Conservation (phyloP, 352 stramenopile species). For the Pythium sukuiense region DNA sequence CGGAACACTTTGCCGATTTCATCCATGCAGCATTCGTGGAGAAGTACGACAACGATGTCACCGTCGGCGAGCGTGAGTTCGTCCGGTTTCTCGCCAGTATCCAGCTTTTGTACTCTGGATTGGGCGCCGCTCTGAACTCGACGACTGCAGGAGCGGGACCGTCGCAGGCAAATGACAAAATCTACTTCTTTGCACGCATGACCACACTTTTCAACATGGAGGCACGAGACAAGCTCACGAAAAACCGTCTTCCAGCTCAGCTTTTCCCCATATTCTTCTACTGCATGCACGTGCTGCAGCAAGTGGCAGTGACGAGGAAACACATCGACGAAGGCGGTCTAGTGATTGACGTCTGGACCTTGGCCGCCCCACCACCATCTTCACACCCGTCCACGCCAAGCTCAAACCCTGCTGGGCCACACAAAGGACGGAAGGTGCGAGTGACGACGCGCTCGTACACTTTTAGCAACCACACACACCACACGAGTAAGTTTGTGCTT, state of each 20-base stretch:
- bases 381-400: background rate
- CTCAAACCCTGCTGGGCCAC: background rate
- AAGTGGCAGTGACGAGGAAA: slow-evolving; percentile 35
- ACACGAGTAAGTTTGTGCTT: slow-evolving; percentile 32
- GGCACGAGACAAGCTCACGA: slow-evolving; percentile 13
- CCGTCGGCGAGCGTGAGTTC: slow-evolving; percentile 32
- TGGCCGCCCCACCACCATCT: background rate
- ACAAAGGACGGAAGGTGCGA: background rate
- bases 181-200: slow-evolving; percentile 36
- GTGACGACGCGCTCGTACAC: background rate
- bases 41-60: slow-evolving; percentile 24
- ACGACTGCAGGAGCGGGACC: background rate
- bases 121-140: background rate
- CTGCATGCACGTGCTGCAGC: slow-evolving; percentile 40
- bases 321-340: slow-evolving; percentile 32
- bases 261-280: slow-evolving; percentile 38
- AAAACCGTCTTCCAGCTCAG: slow-evolving; percentile 18
- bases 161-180: slow-evolving; percentile 13
- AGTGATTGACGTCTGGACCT: slow-evolving; percentile 29
- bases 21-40: slow-evolving; percentile 37
- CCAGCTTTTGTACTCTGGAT: slow-evolving; percentile 32
- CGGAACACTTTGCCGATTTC: slow-evolving; percentile 34
- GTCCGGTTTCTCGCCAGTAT: slow-evolving; percentile 42
- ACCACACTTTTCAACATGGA: slow-evolving; percentile 27
- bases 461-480: background rate